Base-by-base conservation (phyloP, 176 grass and related monocot genomes). In the Carex myosuroides region DNA sequence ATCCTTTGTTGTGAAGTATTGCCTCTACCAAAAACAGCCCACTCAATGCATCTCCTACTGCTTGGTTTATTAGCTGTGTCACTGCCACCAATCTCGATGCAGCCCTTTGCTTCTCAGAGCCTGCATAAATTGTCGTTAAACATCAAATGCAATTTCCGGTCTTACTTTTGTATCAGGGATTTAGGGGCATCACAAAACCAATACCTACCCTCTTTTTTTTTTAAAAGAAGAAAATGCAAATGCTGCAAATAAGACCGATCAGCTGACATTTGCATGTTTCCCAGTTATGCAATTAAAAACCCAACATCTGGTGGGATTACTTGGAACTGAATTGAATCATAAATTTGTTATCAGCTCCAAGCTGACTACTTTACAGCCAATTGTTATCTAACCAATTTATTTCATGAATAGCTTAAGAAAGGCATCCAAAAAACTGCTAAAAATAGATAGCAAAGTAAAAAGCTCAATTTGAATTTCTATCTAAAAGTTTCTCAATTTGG, bases 61-160 rank as follows among this genome's bases (percentile, higher is more conserved):
- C 92, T 84, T 95, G 92, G 85, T 98, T 98, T 84, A 98, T 98
- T 60, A 98, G 71, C 42, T 90, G 92, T 79, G 79, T 98, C 18
- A 87, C 70, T 6, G 86, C 89, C 86, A 98, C 39, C 75, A 98
- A 83, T 89, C 95, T 91, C 77, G 82, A 82, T 60, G 83, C 89
- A 90, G 92, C 91, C 57, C 88, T 85, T 44, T 93, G 87, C 18
- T 79, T 71, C 80, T 90, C 68, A 73, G 89, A 89, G 69, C 89
- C 89, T 95, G 76, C 35, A 57, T 9, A 78, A 77, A 56, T 56
- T 57, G 57, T 56, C 14, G 9, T 55, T 55, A 77, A 33, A 17
- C 14, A 32, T 78, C 73, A 78, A 75, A 33, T 78, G 73, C 60
- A 62, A 62, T 62, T 62, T 24, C 20, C 20, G 24, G 8, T 57